Conservation (phyloP, 176 grass and related monocot genomes). For the Oryza australiensis region DNA sequence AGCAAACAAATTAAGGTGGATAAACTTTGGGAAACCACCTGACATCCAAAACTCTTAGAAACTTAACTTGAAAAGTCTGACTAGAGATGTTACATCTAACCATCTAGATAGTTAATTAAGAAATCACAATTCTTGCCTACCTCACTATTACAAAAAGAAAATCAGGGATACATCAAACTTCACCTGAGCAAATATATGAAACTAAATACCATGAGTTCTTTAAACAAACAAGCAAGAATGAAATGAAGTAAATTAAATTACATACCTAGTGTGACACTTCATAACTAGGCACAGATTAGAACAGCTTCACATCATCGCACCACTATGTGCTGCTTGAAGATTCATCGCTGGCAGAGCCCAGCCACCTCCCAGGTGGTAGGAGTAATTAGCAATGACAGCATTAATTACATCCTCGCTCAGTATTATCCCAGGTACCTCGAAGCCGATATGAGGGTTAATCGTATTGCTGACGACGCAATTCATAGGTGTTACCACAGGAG, state of each 20-base stretch:
- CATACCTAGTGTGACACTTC: background rate
- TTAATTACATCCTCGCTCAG: background rate
- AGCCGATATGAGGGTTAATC: background rate
- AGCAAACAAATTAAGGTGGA: background rate
- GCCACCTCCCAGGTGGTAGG: background rate
- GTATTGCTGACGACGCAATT: background rate
- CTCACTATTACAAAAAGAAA: background rate
- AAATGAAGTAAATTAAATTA: background rate
- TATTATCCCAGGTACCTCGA: background rate
- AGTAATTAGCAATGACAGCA: background rate
- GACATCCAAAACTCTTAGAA: background rate
- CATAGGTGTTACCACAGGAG: background rate
- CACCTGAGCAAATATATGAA: background rate
- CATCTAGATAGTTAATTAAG: background rate
- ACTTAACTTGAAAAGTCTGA: background rate
- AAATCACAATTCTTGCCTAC: background rate
- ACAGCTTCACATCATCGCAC: background rate
- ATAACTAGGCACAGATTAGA: background rate
- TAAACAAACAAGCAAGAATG: background rate
- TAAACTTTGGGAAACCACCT: background rate
- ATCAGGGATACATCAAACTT: background rate
- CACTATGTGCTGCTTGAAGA: background rate
- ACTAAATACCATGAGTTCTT: background rate
- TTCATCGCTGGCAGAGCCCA: background rate
- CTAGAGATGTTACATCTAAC: too few relatives aligned